Base-by-base conservation (phyloP, 257 asterid species). In the Solanum etuberosum region DNA sequence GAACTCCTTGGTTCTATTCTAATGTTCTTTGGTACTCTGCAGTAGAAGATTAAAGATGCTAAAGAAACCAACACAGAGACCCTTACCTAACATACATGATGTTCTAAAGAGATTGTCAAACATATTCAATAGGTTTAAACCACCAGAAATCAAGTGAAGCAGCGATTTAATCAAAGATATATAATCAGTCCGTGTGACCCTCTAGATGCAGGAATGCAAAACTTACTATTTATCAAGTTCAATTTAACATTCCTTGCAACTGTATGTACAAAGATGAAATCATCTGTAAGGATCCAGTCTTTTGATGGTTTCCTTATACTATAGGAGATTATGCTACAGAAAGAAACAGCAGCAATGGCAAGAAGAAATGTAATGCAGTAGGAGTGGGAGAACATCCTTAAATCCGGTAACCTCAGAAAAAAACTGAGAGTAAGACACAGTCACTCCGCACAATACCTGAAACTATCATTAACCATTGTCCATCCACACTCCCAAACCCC, bases 1-100 rank as follows among this genome's bases (percentile, higher is more conserved):
- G 97, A 95, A 92, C 99, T 97, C 89, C 99, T 90, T 35, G 99
- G 99, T 91, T 94, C 98, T 90, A 34, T 59, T 73, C 88, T 80
- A 68, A 91, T 89, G 88, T 89, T 90, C 89, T 93, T 93, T 4
- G 97, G 93, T 86, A 90, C 91, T 67, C 99, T 97, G 94, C 90
- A 89, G 46, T 51, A 85, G 81, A 25, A 87, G 80, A 67, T 29
- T 42, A 57, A 88, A 87, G 89, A 88, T 72, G 87, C 83, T 86
- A 59, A 92, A 83, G 85, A 57, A 87, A 81, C 68, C 68, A 81
- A 48, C 68, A 29, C 34, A 81, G 29, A 48, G 43, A 81, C 68
- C 43, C 42, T 18, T 48, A 81, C 68, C 68, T 29, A 81, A 48
- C 85, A 81, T 81, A 81, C 68, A 48, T n/a, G 68, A 48, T 81